Conservation (phyloP, 2,329 filamentous ascomycete genomes). For the Drechslerella dactyloides region DNA sequence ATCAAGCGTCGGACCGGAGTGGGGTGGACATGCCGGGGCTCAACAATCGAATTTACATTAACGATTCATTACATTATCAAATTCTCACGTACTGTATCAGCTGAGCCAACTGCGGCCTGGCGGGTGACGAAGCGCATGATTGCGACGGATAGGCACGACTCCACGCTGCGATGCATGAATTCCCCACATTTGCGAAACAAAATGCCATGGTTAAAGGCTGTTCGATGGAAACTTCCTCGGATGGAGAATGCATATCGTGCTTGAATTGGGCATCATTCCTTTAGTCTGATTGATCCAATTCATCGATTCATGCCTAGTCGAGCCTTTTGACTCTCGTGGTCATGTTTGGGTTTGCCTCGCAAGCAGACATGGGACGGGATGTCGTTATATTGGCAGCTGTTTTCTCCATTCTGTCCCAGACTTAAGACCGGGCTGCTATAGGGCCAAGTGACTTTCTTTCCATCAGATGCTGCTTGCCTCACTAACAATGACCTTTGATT, state of each 20-base stretch:
- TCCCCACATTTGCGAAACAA: background rate
- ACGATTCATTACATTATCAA: too few species aligned
- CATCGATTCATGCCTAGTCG: background rate
- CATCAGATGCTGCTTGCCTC: background rate
- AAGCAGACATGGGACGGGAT: background rate
- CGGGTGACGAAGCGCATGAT: too few species aligned
- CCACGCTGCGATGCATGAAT: background rate
- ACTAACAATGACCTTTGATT: conserved; percentile 3
- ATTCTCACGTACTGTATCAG: too few species aligned
- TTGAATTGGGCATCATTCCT: too few species aligned
- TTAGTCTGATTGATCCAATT: too few species aligned
- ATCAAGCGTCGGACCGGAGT: background rate
- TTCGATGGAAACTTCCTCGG: conserved; percentile 2
- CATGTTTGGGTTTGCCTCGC: background rate
- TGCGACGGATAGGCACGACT: too few species aligned
- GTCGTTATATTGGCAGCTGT: background rate
- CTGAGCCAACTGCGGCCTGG: too few species aligned
- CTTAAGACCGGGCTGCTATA: background rate
- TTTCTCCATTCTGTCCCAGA: background rate
- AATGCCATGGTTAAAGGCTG: background rate
- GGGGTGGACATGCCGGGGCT: background rate
- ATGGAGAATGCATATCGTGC: background rate
- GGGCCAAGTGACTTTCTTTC: background rate
- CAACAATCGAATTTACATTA: too few species aligned
- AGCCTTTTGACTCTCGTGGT: background rate